Percentiles rank a stretch among this genome's conserved stretches.
Evolutionary conservation across 352 stramenopile species (phyloP).

Genomic region (Peronospora belbahrii): DNA sequence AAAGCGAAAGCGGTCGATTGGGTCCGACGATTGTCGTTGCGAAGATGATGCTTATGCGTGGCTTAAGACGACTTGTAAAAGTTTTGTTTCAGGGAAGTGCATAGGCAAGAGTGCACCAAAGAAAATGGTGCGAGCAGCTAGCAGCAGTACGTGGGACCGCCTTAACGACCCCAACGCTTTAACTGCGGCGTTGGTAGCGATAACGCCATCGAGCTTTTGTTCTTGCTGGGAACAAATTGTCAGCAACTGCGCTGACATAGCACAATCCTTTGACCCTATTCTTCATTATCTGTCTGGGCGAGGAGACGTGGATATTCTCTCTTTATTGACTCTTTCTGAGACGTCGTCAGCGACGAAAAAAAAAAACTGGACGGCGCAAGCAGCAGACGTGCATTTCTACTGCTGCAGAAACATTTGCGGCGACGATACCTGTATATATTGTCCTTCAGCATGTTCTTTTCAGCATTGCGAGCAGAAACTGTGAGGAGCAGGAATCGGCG

Average conservation of each 20-base stretch:
- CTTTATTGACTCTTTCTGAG: slow-evolving; percentile 6
- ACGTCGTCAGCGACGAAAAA: too few species aligned
- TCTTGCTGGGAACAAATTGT: slow-evolving; percentile 32
- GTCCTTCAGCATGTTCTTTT: slow-evolving; percentile 28
- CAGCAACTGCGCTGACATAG: slow-evolving; percentile 25
- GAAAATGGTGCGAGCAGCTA: slow-evolving; percentile 14
- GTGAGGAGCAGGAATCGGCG: slow-evolving; percentile 15
- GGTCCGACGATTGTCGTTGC: background rate
- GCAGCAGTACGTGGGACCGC: slow-evolving; percentile 21
- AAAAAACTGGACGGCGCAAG: slow-evolving; percentile 16
- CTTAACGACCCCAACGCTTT: slow-evolving; percentile 16
- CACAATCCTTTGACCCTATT: slow-evolving; percentile 27
- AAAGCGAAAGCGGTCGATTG: slow-evolving; percentile 18
- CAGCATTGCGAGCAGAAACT: slow-evolving; percentile 6
- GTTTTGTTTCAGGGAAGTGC: slow-evolving; percentile 9
- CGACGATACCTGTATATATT: slow-evolving; percentile 15
- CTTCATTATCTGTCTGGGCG: slow-evolving; percentile 46
- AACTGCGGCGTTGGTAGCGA: slow-evolving; percentile 18
- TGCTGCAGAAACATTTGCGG: slow-evolving; percentile 9
- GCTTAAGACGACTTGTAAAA: slow-evolving; percentile 28
- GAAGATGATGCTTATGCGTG: slow-evolving; percentile 32
- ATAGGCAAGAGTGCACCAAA: background rate
- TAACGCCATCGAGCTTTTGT: slow-evolving; percentile 21
- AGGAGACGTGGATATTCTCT: slow-evolving; percentile 38
- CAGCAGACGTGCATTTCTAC: slow-evolving; percentile 1